Base-by-base conservation (phyloP, 805 yeast genomes). In the Yarrowia divulgata region DNA sequence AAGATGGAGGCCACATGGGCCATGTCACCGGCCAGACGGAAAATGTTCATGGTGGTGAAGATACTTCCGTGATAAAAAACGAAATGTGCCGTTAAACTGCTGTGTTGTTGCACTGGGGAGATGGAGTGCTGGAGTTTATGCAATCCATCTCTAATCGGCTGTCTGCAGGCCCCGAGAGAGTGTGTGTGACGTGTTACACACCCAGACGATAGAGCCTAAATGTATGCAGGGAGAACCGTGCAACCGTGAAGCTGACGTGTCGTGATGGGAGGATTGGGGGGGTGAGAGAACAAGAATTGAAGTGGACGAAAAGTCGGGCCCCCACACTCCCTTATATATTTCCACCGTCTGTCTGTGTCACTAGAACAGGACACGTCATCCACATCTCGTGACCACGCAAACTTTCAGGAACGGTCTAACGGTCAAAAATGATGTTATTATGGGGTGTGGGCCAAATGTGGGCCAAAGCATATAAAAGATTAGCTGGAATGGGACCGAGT, bases 1-100 rank as follows among this genome's bases (percentile, higher is more conserved):
- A 90, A 81, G 63, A 91, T 90, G 73, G 96, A 88, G 18, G 89
- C 87, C 78, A 91, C 80, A 77, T 95, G 99, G 58, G 95, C 86
- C 69, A 91, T 75, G 76, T 95, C 99, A 37, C 94, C 97, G 45
- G 62, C 55, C 68, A 63, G 46, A n/a, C 68, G 55, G 48, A 63
- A 63, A 18, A 63, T 63, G 57, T 63, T 63, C 68, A 63, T 63
- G 6, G 19, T 43, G n/a, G n/a, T n/a, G n/a, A n/a, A n/a, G n/a
- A n/a, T n/a, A n/a, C n/a, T n/a, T n/a, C n/a, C n/a, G n/a, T n/a
- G n/a, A n/a, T n/a, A n/a, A n/a, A n/a, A n/a, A n/a, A n/a, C n/a
- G n/a, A n/a, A n/a, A n/a, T n/a, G n/a, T n/a, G n/a, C n/a, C n/a
- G n/a, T n/a, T n/a, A n/a, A n/a, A n/a, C n/a, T n/a, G n/a, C n/a